Evolutionary conservation across 257 asterid species (phyloP), one percentile per base, ranked within the genome.

Genomic region (Cynanchum wilfordii): DNA sequence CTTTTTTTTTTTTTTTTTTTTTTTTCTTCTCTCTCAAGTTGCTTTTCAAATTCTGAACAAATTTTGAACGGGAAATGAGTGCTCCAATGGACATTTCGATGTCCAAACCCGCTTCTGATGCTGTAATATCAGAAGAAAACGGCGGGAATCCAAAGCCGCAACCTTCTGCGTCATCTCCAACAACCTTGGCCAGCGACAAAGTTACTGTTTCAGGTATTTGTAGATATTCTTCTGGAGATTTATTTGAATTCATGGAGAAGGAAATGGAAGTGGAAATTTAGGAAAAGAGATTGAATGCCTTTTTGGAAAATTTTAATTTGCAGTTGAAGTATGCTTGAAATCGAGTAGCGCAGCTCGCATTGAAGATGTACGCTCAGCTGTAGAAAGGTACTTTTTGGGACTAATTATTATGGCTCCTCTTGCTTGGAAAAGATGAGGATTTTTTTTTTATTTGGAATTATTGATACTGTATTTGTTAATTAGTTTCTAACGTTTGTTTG

Each of bases 281-380:
- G 12, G 11, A 73, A 78, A 12, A 17, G 24, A 72, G 64, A 75
- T 69, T 71, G 73, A 75, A 56, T 8, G 1, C 12, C 36, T 74
- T 16, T 12, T 85, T 10, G 12, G 62, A 7, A 22, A 29, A 5
- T 64, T 71, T 68, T 77, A 15, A 30, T 27, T 40, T 68, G 25
- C 88, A 95, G 99, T 95, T 80, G 99, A 95, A 79, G 97, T 92
- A 86, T 84, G 91, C 79, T 73, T 89, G 85, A 95, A 87, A 73
- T 78, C 95, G 15, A 81, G 86, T 66, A 89, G 99, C 75, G 86
- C 96, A 42, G 98, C 90, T 62, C 84, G 88, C 59, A 55, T 78
- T 33, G 96, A 83, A 72, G 97, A 92, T 79, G 87, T 95, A 44
- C 80, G 90, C 50, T 73, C 76, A 19, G 89, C 94, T 0, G 94